Percentiles rank a stretch among this genome's conserved stretches.
These are phyloP conservation scores for Penicillium lividum DNA, from an alignment of 495 filamentous ascomycete genomes.

Conservation along the genomic window DNA sequence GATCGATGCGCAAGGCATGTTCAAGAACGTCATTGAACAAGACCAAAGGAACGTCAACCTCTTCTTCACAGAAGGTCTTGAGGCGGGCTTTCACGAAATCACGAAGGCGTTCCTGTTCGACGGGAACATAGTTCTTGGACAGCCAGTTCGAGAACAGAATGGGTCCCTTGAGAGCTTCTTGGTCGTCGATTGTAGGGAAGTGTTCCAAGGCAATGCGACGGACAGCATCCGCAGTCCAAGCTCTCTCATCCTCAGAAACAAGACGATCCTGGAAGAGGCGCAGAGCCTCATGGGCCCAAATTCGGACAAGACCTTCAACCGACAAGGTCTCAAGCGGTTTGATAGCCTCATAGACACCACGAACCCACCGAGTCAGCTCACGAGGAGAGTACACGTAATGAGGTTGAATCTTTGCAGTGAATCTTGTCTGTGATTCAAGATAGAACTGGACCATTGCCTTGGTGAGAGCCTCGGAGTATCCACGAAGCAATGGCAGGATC, in stretches of 20 bases:
- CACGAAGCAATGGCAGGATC: slow-evolving; percentile 91
- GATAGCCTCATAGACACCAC: slow-evolving; percentile 95
- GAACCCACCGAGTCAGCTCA: slow-evolving; percentile 96
- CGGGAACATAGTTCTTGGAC: slow-evolving; percentile 97
- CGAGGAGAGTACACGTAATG: slow-evolving; percentile 99
- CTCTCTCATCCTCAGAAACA: slow-evolving; percentile 88
- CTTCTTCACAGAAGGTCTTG: slow-evolving; percentile 98
- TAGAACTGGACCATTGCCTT: slow-evolving; percentile 99
- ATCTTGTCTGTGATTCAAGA: slow-evolving; percentile 86
- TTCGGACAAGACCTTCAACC: slow-evolving; percentile 89
- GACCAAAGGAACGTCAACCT: slow-evolving; percentile 96
- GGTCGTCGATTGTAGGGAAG: slow-evolving; percentile 90
- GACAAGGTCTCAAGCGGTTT: slow-evolving; percentile 83
- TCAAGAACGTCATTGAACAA: slow-evolving; percentile 98
- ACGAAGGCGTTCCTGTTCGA: slow-evolving; percentile 88
- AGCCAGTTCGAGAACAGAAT: slow-evolving; percentile 99
- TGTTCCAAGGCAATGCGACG: slow-evolving; percentile 81
- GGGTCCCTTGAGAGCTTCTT: slow-evolving; percentile 84
- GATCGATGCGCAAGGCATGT: slow-evolving; percentile 95
- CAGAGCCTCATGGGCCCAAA: slow-evolving; percentile 97
- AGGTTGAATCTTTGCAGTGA: slow-evolving; percentile 93
- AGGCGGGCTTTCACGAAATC: slow-evolving; percentile 97
- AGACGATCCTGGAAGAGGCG: slow-evolving; percentile 96
- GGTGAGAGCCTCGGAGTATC: slow-evolving; percentile 90
- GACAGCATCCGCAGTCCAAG: slow-evolving; percentile 89